Percentiles rank a stretch among this genome's conserved stretches.
Conservation (phyloP, 164 flowering plant species). For the Houttuynia cordata region DNA sequence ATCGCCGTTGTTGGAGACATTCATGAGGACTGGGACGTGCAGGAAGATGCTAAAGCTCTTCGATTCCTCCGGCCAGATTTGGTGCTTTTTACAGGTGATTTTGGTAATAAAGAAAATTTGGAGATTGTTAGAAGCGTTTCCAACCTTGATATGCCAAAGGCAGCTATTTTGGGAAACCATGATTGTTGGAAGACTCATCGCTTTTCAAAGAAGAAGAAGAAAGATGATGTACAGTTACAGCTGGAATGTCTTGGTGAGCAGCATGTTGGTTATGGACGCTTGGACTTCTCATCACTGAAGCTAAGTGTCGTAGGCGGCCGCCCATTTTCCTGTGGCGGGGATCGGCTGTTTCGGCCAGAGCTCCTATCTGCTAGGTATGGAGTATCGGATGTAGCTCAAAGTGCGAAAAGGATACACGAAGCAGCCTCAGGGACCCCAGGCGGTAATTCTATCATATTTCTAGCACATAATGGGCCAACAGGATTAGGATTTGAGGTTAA, state of each 20-base stretch:
- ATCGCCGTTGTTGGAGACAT: conserved; percentile 78
- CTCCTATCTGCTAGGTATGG: conserved; percentile 73
- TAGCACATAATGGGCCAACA: conserved; percentile 96
- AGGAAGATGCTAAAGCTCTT: conserved; percentile 67
- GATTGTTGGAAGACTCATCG: conserved; percentile 66
- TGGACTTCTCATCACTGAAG: conserved; percentile 59
- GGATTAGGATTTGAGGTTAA: conserved; percentile 63
- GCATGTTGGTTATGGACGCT: conserved; percentile 58
- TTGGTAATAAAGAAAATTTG: conserved; percentile 86
- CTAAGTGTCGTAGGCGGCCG: conserved; percentile 81
- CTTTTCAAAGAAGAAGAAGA: conserved; percentile 51
- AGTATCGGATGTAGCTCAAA: conserved; percentile 50
- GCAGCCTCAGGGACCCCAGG: conserved; percentile 56
- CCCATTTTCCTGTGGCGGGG: conserved; percentile 84
- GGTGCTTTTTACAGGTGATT: conserved; percentile 97
- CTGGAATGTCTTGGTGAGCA: conserved; percentile 71
- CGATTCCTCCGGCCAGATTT: conserved; percentile 70
- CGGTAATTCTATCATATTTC: conserved; percentile 50
- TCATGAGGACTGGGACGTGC: conserved; percentile 59
- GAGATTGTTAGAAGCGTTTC: conserved; percentile 68
- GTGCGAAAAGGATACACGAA: conserved; percentile 54
- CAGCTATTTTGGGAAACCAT: conserved; percentile 86
- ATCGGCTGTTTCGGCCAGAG: conserved; percentile 33
- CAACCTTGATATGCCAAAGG: conserved; percentile 54
- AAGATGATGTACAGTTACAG: conserved; percentile 77